These are phyloP conservation scores for Pestalotiopsis sp. DNA, from an alignment of 2,329 filamentous ascomycete genomes.

Conservation along the genomic window DNA sequence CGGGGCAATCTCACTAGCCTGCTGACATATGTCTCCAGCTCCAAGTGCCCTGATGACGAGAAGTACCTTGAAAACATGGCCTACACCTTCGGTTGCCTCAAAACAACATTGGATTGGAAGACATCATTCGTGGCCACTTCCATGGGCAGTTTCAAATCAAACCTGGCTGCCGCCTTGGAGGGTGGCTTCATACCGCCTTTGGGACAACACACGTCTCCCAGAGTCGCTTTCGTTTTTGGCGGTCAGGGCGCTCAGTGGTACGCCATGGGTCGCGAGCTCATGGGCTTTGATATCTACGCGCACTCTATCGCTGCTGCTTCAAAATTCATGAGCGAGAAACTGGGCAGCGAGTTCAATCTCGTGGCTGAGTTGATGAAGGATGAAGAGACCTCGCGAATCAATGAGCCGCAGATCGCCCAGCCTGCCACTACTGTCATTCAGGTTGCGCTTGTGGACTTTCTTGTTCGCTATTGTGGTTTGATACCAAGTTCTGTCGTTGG, in stretches of 20 bases:
- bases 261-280: conserved; percentile 38
- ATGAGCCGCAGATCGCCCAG: conserved; percentile 33
- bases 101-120: conserved; percentile 47
- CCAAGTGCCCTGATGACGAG: background rate
- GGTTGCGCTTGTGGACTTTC: conserved; percentile 30
- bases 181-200: conserved; percentile 15
- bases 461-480: conserved; percentile 24
- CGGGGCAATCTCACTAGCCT: background rate
- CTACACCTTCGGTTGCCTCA: conserved; percentile 47
- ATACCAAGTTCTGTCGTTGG: conserved; percentile 27
- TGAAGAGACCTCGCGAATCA: conserved; percentile 27
- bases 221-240: conserved; percentile 32
- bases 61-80: conserved; percentile 40
- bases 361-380: conserved; percentile 35
- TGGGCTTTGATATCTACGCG: conserved; percentile 28
- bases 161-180: conserved; percentile 16
- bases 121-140: conserved; percentile 38
- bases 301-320: conserved; percentile 29
- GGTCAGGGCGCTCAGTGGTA: conserved; percentile 39
- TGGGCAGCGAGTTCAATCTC: conserved; percentile 27
- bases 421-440: conserved; percentile 32
- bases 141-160: conserved; percentile 29
- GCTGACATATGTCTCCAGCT: conserved; percentile 17
- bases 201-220: conserved; percentile 13
- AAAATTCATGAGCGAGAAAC: conserved; percentile 24